Evolutionary conservation across 164 flowering plant genomes (phyloP), one percentile per base, ranked within the genome.

Genomic region (Nelumbo lutea): DNA sequence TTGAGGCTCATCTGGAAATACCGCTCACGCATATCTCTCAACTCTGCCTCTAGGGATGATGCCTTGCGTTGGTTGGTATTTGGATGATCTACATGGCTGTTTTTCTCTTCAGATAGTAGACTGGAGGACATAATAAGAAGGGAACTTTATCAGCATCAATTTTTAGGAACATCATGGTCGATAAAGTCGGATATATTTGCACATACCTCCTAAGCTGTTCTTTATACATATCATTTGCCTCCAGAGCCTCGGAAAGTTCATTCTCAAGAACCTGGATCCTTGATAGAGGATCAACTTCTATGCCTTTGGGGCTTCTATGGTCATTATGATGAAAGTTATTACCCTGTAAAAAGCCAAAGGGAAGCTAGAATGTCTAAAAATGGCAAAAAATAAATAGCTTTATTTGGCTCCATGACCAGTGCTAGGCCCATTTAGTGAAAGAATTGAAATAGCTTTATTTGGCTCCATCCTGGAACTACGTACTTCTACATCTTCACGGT

Each of bases 1-100:
- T 79, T 85, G 65, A 91, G 90, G 67, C 98, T 94, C 96, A 94
- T 94, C 63, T 88, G 74, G 68, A 84, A 78, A 79, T 94, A 94
- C 7, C 95, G 87, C 48, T 94, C 96, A 2, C 78, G 90, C 65
- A 94, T 73, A 63, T 94, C 98, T 79, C 67, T 80, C 57, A 91
- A 70, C 77, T 94, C 98, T 59, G 80, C 61, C 78, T 90, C 95
- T 1, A 91, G 79, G 5, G 79, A 73, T 59, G 88, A 79, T 56
- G 75, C 72, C 70, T 81, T 81, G 42, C 76, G 67, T 45, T 77
- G 88, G 4, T 48, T 42, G 44, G 44, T 68, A 76, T 66, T 67
- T 76, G 2, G 79, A 53, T 61, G 64, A 53, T 76, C 73, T n/a
- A 73, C 59, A 63, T 58, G 71, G 44, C 56, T 43, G 56, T 72